Evolutionary conservation across 2,329 filamentous ascomycete species (phyloP), one percentile per base, ranked within the genome.

Genomic region (Acrodontium crateriforme): DNA sequence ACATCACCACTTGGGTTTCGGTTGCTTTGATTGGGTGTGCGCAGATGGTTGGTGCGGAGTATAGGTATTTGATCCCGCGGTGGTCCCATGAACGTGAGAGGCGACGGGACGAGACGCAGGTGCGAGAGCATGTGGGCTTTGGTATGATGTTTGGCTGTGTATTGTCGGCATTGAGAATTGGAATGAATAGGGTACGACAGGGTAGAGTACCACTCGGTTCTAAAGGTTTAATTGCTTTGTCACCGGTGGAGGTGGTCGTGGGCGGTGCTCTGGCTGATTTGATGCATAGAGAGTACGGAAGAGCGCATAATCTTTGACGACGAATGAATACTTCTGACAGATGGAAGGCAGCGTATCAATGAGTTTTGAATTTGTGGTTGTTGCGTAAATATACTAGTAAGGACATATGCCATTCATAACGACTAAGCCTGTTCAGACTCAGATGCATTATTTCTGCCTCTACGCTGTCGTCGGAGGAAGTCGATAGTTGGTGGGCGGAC

Each of bases 401-500:
- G n/a, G n/a, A n/a, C n/a, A n/a, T n/a, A n/a, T n/a, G n/a, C n/a
- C n/a, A n/a, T n/a, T n/a, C n/a, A n/a, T n/a, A n/a, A n/a, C n/a
- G n/a, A n/a, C n/a, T n/a, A n/a, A n/a, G n/a, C n/a, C n/a, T n/a
- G n/a, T n/a, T n/a, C n/a, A n/a, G n/a, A n/a, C n/a, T n/a, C n/a
- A n/a, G n/a, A n/a, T n/a, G n/a, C 20, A 22, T 22, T 4, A 22
- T 22, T 5, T 12, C 20, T 22, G 10, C 13, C 4, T 22, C 20
- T n/a, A 8, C 20, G 20, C n/a, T 36, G 35, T 18, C 36, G 31
- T 24, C 43, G 35, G 24, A 50, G 31, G 33, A 45, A 50, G 2
- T 39, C 40, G 3, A 45, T 27, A 9, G 49, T 52, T 1, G 89
- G 89, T 13, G 84, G 82, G 34, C 73, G 65, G n/a, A 95, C 69